Evolutionary conservation across 352 stramenopile species (phyloP), one percentile per base, ranked within the genome.

Genomic region (Globisporangium camurandrum): DNA sequence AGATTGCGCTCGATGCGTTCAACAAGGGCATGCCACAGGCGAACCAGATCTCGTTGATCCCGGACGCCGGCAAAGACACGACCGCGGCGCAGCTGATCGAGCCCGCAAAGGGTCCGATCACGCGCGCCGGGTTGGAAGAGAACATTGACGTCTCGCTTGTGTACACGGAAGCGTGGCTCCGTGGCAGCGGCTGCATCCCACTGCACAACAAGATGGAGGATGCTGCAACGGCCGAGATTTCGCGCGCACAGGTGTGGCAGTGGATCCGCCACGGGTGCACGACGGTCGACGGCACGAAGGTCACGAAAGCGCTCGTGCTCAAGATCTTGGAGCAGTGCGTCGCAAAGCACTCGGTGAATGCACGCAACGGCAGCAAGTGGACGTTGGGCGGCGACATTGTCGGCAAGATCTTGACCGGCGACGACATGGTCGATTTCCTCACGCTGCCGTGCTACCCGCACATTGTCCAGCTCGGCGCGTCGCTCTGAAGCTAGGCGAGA

Each of bases 171-270:
- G 81, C 82, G 31, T 98, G 93, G 93, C 70, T 97, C 40, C 62
- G 80, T 26, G 93, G 86, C 16, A 83, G 97, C 57, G 80, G 93
- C 52, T 89, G 88, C 41, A 90, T 98, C 59, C n/a, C n/a, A n/a
- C n/a, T n/a, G n/a, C n/a, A n/a, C n/a, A n/a, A n/a, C n/a, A n/a
- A n/a, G n/a, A n/a, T n/a, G n/a, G 93, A 98, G 70, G 90, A 97
- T 71, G 95, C 90, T 19, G 93, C 93, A 40, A 98, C 90, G 0
- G 91, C 93, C 5, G 90, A 98, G 74, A 97, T 97, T 49, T 96
- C 85, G 27, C 79, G 93, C 28, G 89, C 84, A 10, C 90, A 98
- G 59, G 84, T 97, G 53, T 97, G 89, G 78, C 78, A 89, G 54
- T 88, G 78, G 78, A 67, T 87, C 9, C 59, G 75, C 51, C 73